Percentiles rank a stretch among this genome's conserved stretches.
These are phyloP conservation scores for Radiomyces spectabilis DNA, from an alignment of 192 early-diverging fungal genomes.

Conservation along the genomic window DNA sequence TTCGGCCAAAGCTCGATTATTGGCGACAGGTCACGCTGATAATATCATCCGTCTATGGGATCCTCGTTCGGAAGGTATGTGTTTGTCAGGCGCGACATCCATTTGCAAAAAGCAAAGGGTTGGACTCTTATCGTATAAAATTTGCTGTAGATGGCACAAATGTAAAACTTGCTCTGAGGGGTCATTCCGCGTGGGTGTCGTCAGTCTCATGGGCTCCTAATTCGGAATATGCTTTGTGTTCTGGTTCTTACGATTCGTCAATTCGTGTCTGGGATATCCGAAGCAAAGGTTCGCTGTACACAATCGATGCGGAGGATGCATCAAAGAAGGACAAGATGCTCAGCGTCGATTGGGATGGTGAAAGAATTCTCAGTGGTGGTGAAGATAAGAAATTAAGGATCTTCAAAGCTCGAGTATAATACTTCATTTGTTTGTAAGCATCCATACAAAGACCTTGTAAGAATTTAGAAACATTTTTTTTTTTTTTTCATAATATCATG, in stretches of 20 bases:
- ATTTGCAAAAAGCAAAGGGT: background rate
- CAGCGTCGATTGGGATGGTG: constrained; percentile 61
- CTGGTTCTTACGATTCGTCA: constrained; percentile 81
- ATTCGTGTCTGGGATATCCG: constrained; percentile 95
- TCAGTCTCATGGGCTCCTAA: constrained; percentile 78
- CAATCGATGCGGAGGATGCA: constrained; percentile 40
- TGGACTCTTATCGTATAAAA: background rate
- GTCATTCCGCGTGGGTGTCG: constrained; percentile 82
- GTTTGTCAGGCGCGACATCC: too few species aligned
- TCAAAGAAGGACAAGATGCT: constrained; percentile 55
- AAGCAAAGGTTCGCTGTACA: constrained; percentile 77
- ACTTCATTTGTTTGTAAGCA: too few species aligned
- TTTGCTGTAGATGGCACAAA: constrained; percentile 50
- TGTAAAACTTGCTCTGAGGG: constrained; percentile 68
- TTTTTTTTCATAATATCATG: too few species aligned
- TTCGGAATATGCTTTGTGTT: constrained; percentile 66
- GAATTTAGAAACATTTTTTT: too few species aligned
- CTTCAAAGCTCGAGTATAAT: too few species aligned
- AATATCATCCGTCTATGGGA: constrained; percentile 85
- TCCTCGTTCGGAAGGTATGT: constrained; percentile 63
- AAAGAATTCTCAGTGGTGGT: constrained; percentile 64
- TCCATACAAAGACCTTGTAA: too few species aligned
- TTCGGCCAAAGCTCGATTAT: constrained; percentile 55
- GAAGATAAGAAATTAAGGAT: constrained; percentile 64
- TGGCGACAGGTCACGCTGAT: constrained; percentile 89